phyloP scores from a whole-genome alignment of 495 filamentous ascomycete species.

The Podospora tetraspora region DNA sequence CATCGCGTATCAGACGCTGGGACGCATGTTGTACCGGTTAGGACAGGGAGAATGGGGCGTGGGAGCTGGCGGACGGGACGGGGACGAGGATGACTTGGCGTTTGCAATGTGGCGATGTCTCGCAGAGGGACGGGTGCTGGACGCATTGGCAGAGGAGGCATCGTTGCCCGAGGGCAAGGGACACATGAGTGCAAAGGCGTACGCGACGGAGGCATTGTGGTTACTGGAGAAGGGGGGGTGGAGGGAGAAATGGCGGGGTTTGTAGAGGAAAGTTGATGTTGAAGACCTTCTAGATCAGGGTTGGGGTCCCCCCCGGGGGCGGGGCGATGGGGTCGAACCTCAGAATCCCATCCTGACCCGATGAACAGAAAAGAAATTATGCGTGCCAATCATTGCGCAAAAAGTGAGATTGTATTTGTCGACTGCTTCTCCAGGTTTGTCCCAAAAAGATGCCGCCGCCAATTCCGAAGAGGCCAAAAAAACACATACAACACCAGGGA shows the following conservation, averaged over 20 bases:
- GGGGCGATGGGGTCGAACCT: too few relatives aligned
- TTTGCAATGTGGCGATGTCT: constrained; percentile 69
- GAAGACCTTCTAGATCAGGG: too few relatives aligned
- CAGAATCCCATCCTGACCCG: too few relatives aligned
- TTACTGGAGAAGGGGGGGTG: constrained; percentile 77
- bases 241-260: constrained; percentile 41
- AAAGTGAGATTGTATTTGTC: too few relatives aligned
- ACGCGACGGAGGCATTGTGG: constrained; percentile 90
- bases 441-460: too few relatives aligned
- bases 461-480: too few relatives aligned
- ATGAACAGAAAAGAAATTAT: too few relatives aligned
- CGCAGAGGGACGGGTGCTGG: constrained; percentile 69
- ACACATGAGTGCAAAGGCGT: constrained; percentile 60
- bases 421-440: too few relatives aligned
- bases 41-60: constrained; percentile 74
- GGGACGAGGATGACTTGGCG: constrained; percentile 45
- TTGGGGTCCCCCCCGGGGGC: too few relatives aligned
- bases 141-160: constrained; percentile 65
- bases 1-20: constrained; percentile 84
- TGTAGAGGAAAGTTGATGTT: constrained; percentile 8
- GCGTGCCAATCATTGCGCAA: too few relatives aligned
- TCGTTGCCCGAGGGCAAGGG: constrained; percentile 44
- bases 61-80: constrained; percentile 47
- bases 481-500: too few relatives aligned
- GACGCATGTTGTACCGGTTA: constrained; percentile 76